Percentiles rank a stretch among this genome's conserved stretches.
Evolutionary conservation across 2,329 filamentous ascomycete species (phyloP).

Genomic region (Xylariaceae sp.): DNA sequence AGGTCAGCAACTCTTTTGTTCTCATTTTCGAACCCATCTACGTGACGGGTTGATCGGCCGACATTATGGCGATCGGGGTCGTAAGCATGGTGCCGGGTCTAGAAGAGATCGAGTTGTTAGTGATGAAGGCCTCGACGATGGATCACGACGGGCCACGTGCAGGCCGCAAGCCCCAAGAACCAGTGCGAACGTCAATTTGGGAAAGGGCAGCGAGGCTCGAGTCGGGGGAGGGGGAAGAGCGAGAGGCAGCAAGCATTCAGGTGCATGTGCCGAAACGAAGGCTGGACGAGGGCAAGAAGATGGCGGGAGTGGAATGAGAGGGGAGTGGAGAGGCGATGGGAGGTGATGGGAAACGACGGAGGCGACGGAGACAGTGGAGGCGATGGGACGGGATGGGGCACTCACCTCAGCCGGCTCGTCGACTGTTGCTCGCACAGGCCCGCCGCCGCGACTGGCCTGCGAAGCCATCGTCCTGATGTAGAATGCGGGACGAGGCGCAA

Average conservation of each 20-base stretch:
- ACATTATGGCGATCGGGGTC: slow-evolving; percentile 44
- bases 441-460: slow-evolving; percentile 29
- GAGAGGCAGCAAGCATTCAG: too few species aligned
- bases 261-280: too few species aligned
- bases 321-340: too few species aligned
- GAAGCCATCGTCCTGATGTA: slow-evolving; percentile 35
- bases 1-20: slow-evolving; percentile 53
- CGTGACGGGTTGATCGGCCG: slow-evolving; percentile 37
- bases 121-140: not conserved
- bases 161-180: not conserved
- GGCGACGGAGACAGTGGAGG: too few species aligned
- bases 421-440: slow-evolving; percentile 31
- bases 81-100: slow-evolving; percentile 14
- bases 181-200: too few species aligned
- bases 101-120: slow-evolving; percentile 6
- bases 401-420: slow-evolving; percentile 33
- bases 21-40: slow-evolving; percentile 52
- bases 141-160: not conserved
- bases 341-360: too few species aligned
- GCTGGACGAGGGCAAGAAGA: too few species aligned
- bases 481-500: slow-evolving; percentile 9
- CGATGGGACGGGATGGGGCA: slow-evolving; percentile 10
- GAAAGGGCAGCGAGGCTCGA: too few species aligned
- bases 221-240: too few species aligned
- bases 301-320: too few species aligned